A percentile compares a stretch with the other conserved stretches of the same genome.
Conservation (phyloP, 225 moss, liverwort and hornwort species). For the Straminergon stramineum region DNA sequence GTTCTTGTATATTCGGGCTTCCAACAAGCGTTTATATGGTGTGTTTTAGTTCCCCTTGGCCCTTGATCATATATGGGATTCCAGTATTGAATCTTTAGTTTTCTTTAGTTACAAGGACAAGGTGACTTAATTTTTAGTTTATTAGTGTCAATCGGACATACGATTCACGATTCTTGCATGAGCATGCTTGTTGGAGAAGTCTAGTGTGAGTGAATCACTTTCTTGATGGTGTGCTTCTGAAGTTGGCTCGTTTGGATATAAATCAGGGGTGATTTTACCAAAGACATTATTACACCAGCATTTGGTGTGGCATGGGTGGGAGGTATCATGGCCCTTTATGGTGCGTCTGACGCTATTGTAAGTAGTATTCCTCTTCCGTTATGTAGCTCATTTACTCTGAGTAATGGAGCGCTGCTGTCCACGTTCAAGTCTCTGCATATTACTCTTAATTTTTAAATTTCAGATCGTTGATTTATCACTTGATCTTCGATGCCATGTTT, state of each 20-base stretch:
- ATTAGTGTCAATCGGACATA: neutral
- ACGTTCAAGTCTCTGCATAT: neutral
- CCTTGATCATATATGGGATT: neutral
- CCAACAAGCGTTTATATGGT: constrained; percentile 97
- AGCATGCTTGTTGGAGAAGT: neutral
- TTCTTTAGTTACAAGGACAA: neutral
- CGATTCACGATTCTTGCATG: neutral
- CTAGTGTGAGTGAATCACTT: neutral
- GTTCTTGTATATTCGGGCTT: constrained; percentile 75
- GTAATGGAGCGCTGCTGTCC: neutral
- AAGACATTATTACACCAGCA: constrained; percentile 71
- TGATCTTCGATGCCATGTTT: neutral
- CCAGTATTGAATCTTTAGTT: neutral
- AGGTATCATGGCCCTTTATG: constrained; percentile 90
- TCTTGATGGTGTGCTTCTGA: neutral
- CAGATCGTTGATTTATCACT: neutral
- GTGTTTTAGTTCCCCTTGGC: neutral
- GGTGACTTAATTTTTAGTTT: neutral
- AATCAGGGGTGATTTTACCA: constrained; percentile 86
- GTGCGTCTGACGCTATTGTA: constrained; percentile 73
- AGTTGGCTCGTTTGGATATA: neutral
- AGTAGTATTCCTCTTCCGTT: constrained; percentile 5
- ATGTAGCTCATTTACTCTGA: neutral
- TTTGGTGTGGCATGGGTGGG: constrained; percentile 93
- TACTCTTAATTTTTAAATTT: neutral